These are phyloP conservation scores for Ustilago shanxiensis DNA, from an alignment of 1,284 basidiomycete species.

Conservation along the genomic window DNA sequence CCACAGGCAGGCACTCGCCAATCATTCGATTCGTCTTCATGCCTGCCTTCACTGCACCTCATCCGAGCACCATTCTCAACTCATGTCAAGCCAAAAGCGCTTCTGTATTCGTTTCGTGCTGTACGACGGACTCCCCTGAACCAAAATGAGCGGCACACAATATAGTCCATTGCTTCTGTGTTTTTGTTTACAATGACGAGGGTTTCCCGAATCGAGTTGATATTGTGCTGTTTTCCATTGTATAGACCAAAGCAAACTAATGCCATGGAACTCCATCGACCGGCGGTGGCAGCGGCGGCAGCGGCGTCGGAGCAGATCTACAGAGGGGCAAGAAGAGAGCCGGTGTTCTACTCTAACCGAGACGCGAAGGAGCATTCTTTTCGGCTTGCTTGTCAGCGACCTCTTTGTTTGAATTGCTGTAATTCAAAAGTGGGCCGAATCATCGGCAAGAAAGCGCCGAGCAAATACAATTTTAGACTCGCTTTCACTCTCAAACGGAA, in stretches of 20 bases:
- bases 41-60: neutral
- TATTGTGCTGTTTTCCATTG: neutral
- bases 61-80: too few relatives aligned
- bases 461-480: neutral
- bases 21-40: neutral
- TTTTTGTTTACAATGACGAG: neutral
- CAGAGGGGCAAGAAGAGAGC: neutral
- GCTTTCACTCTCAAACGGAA: neutral
- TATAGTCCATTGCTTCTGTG: too few relatives aligned
- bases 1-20: constrained; percentile 14
- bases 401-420: too few relatives aligned
- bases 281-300: too few relatives aligned
- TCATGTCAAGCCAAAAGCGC: too few relatives aligned
- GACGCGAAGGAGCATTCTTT: constrained; percentile 14
- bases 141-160: too few relatives aligned
- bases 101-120: neutral
- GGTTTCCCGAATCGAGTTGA: neutral
- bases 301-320: too few relatives aligned
- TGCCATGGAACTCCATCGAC: constrained; percentile 14
- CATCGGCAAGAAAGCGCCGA: constrained; percentile 1
- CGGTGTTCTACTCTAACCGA: constrained; percentile 14
- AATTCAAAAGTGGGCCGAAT: neutral
- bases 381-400: neutral
- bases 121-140: neutral
- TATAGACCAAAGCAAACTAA: neutral